A percentile compares a stretch with the other conserved stretches of the same genome.
Evolutionary conservation across 1,284 basidiomycete species (phyloP).

Genomic region (Cronartium quercuum): DNA sequence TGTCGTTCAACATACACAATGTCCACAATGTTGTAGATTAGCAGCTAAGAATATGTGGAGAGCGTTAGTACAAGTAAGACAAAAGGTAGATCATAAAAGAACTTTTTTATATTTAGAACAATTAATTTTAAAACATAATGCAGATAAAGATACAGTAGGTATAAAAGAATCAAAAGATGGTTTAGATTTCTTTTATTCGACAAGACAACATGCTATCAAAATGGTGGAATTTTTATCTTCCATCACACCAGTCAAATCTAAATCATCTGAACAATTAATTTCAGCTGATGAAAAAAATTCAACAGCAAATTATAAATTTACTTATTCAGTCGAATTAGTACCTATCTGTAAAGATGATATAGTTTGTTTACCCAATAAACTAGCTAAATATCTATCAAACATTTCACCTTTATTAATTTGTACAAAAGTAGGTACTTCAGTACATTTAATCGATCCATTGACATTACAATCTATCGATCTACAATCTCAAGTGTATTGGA

Average conservation of each 20-base stretch:
- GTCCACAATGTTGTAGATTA: conserved; percentile 82
- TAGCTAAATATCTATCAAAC: conserved; percentile 75
- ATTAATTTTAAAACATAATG: conserved; percentile 90
- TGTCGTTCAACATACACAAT: conserved; percentile 91
- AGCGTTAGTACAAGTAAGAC: conserved; percentile 90
- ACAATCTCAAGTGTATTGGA: conserved; percentile 77
- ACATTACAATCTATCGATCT: conserved; percentile 81
- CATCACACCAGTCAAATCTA: conserved; percentile 80
- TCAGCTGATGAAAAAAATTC: conserved; percentile 85
- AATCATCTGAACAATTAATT: conserved; percentile 86
- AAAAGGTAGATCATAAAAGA: conserved; percentile 95
- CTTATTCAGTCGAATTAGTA: conserved; percentile 93
- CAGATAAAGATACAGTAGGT: conserved; percentile 90
- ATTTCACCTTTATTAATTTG: conserved; percentile 81
- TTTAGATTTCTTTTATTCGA: conserved; percentile 91
- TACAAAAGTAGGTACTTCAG: conserved; percentile 79
- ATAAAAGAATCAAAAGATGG: conserved; percentile 91
- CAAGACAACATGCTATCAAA: conserved; percentile 83
- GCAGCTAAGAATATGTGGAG: conserved; percentile 99
- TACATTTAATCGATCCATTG: conserved; percentile 82
- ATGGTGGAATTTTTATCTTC: conserved; percentile 92
- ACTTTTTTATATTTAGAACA: conserved; percentile 98
- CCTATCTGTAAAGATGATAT: conserved; percentile 98
- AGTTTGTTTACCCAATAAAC: conserved; percentile 75
- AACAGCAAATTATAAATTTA: conserved; percentile 95